Evolutionary conservation across 352 stramenopile genomes (phyloP).

Genomic region (Elongisporangium undulatum): DNA sequence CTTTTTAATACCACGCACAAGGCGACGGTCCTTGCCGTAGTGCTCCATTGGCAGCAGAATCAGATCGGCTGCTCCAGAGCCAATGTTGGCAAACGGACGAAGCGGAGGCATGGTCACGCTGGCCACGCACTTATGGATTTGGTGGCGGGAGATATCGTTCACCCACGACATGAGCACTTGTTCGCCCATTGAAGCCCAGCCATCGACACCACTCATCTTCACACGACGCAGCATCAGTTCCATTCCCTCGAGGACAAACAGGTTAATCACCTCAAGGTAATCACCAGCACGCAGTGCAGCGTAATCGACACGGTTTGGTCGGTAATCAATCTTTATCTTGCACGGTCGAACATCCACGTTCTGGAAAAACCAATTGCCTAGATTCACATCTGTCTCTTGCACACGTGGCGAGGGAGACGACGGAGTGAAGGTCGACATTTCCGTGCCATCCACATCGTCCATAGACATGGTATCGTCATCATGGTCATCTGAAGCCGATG

Average conservation of each 20-base stretch:
- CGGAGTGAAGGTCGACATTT: constrained; percentile 36
- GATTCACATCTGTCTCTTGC: constrained; percentile 36
- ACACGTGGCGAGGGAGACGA: constrained; percentile 9
- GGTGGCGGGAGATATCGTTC: constrained; percentile 82
- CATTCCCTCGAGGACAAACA: constrained; percentile 88
- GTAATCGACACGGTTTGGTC: constrained; percentile 84
- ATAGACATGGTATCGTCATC: constrained; percentile 28
- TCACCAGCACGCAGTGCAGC: constrained; percentile 74
- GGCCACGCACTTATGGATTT: constrained; percentile 88
- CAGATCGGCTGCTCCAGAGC: constrained; percentile 75
- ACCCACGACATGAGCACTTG: constrained; percentile 83
- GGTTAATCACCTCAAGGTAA: constrained; percentile 87
- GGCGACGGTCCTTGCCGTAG: constrained; percentile 72
- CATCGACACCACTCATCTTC: constrained; percentile 78
- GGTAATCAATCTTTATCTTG: constrained; percentile 91
- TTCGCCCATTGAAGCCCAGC: constrained; percentile 66
- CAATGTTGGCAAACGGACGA: constrained; percentile 85
- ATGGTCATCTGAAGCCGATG: constrained; percentile 7
- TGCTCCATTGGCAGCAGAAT: constrained; percentile 86
- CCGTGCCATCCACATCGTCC: constrained; percentile 33
- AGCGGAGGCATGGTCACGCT: constrained; percentile 85
- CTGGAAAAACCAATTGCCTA: constrained; percentile 83
- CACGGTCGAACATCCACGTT: constrained; percentile 82
- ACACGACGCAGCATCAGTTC: constrained; percentile 82
- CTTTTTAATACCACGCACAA: constrained; percentile 84